Evolutionary conservation across 73 alveolate species (phyloP).

Genomic region (Diophrys sp.): DNA sequence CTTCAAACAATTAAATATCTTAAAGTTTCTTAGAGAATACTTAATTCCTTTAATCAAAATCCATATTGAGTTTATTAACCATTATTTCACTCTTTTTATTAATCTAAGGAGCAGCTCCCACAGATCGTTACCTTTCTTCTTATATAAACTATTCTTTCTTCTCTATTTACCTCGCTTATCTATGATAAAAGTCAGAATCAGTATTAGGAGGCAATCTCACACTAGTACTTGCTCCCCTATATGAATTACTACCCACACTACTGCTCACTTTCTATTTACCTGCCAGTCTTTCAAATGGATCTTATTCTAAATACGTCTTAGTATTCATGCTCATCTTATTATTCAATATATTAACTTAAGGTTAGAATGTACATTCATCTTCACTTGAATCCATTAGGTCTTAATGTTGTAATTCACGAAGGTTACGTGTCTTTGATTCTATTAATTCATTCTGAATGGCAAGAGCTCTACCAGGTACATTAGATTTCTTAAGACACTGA

Average conservation of each 20-base stretch:
- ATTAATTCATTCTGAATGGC: too few relatives aligned
- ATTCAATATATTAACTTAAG: background rate
- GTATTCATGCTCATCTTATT: background rate
- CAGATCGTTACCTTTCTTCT: too few relatives aligned
- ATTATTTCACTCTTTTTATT: background rate
- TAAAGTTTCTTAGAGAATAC: background rate
- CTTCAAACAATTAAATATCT: background rate
- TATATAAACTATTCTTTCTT: background rate
- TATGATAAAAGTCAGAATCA: background rate
- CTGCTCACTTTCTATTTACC: background rate
- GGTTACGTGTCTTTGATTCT: background rate
- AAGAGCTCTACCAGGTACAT: background rate
- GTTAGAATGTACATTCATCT: background rate
- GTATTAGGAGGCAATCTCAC: background rate
- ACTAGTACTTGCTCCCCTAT: background rate
- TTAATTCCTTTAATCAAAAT: background rate
- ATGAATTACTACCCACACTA: background rate
- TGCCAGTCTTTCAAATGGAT: background rate
- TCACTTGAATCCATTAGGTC: background rate
- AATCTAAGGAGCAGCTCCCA: too few relatives aligned
- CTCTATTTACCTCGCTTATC: background rate
- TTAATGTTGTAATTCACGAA: background rate
- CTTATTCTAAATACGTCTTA: background rate
- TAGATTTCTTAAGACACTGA: background rate
- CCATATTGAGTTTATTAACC: background rate